Evolutionary conservation across 805 yeast species (phyloP).

Genomic region (Sugiyamaella boreocaroliniensis): DNA sequence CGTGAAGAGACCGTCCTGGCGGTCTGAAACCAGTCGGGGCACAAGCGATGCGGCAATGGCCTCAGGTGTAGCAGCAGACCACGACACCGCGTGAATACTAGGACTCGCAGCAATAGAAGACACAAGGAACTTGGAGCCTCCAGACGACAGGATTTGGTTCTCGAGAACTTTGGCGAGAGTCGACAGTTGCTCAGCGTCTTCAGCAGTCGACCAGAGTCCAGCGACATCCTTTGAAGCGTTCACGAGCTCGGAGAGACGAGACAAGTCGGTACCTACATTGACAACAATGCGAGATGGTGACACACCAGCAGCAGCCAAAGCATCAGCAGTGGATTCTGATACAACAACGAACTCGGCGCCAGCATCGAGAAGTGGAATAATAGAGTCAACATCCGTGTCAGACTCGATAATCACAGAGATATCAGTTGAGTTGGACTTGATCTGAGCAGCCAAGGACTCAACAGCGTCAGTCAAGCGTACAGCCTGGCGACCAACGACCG

Average conservation of each 20-base stretch:
- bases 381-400: constrained; percentile 32
- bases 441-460: background rate
- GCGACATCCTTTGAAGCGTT: constrained; percentile 10
- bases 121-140: constrained; percentile 1
- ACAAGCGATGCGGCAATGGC: constrained; percentile 35
- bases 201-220: background rate
- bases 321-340: constrained; percentile 26
- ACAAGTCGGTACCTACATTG: constrained; percentile 9
- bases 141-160: background rate
- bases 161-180: background rate
- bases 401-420: background rate
- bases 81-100: background rate
- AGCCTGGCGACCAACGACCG: background rate
- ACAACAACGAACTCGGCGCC: constrained; percentile 51
- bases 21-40: constrained; percentile 62
- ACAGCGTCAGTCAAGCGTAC: background rate
- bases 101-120: background rate
- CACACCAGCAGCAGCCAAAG: constrained; percentile 42
- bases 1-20: constrained; percentile 78
- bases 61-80: background rate
- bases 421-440: background rate
- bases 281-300: constrained; percentile 44
- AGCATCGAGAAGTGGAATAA: constrained; percentile 49
- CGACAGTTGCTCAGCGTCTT: constrained; percentile 4
- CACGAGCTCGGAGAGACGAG: constrained; percentile 11